A percentile compares a stretch with the other conserved stretches of the same genome.
Evolutionary conservation across 805 yeast genomes (phyloP).

Genomic region (Yarrowia alimentaria): DNA sequence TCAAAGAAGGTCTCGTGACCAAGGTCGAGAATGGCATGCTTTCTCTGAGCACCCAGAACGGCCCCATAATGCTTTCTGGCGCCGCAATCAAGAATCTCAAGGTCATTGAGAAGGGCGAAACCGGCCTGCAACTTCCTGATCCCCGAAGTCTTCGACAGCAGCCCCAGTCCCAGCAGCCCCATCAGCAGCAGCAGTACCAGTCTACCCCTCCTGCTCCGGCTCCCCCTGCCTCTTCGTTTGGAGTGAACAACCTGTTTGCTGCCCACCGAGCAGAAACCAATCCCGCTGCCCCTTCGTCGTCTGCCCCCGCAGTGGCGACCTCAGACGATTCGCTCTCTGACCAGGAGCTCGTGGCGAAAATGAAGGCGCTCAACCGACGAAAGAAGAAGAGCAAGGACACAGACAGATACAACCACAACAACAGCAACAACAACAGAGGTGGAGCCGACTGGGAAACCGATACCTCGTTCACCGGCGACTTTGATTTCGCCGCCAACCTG

Average conservation of each 20-base stretch:
- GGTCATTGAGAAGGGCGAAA: conserved; percentile 9
- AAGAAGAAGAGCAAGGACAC: conserved; percentile 4
- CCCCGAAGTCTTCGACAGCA: neutral
- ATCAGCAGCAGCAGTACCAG: no score
- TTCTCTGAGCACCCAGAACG: conserved; percentile 14
- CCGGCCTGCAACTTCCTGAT: conserved; percentile 7
- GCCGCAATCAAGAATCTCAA: conserved; percentile 21
- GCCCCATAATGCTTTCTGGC: conserved; percentile 10
- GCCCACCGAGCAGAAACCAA: conserved; percentile 24
- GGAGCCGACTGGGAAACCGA: conserved; percentile 22
- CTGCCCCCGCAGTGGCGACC: no score
- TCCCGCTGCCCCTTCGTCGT: no score
- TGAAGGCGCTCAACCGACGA: conserved; percentile 22
- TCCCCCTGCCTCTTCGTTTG: neutral
- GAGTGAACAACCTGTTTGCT: conserved; percentile 17
- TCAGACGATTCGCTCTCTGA: conserved; percentile 2
- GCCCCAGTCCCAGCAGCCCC: neutral
- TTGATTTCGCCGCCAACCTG: conserved; percentile 81
- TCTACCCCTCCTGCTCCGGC: no score
- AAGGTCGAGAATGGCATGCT: conserved; percentile 24
- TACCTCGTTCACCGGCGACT: conserved; percentile 47
- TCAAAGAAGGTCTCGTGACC: conserved; percentile 22
- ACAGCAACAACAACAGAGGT: neutral
- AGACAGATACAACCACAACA: conserved; percentile 2
- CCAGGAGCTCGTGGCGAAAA: conserved; percentile 8